Conservation (phyloP, 1,284 basidiomycete species). For the Neonothopanus nambi region DNA sequence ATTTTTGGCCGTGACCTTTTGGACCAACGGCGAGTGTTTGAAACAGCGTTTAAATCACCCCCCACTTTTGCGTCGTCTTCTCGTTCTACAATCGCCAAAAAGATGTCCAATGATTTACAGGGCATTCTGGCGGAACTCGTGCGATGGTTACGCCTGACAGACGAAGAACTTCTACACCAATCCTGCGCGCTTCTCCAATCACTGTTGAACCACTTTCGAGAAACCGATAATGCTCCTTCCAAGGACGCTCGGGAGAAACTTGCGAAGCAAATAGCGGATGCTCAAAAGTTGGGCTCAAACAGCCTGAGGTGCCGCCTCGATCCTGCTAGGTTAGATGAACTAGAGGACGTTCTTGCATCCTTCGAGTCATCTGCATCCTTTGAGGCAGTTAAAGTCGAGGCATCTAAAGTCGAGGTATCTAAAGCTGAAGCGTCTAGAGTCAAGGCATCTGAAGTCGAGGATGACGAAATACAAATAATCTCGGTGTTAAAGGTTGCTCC, state of each 20-base stretch:
- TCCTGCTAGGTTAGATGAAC: conserved; percentile 49
- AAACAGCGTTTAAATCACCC: conserved; percentile 55
- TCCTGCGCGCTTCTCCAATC: conserved; percentile 81
- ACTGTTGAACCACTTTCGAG: conserved; percentile 69
- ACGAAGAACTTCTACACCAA: conserved; percentile 86
- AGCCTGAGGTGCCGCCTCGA: conserved; percentile 55
- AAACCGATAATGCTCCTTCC: conserved; percentile 52
- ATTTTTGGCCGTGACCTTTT: conserved; percentile 88
- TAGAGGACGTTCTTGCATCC: conserved; percentile 58
- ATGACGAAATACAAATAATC: conserved; percentile 34
- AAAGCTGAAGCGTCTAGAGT: too few relatives aligned
- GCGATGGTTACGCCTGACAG: conserved; percentile 88
- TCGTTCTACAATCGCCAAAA: conserved; percentile 54
- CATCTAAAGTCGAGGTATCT: conserved; percentile 20
- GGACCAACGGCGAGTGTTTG: conserved; percentile 77
- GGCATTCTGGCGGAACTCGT: conserved; percentile 76
- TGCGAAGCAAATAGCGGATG: conserved; percentile 57
- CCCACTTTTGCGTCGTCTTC: conserved; percentile 21
- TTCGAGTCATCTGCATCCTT: conserved; percentile 49
- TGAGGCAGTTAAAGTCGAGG: conserved; percentile 48
- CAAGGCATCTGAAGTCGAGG: conserved; percentile 13
- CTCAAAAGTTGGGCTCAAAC: conserved; percentile 45
- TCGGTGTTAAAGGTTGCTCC: conserved; percentile 12
- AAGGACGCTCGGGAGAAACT: conserved; percentile 55
- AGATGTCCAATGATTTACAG: conserved; percentile 80